Evolutionary conservation across 371 early-diverging fungal genomes (phyloP), one percentile per base, ranked within the genome.

Genomic region (Mortierella sp.): DNA sequence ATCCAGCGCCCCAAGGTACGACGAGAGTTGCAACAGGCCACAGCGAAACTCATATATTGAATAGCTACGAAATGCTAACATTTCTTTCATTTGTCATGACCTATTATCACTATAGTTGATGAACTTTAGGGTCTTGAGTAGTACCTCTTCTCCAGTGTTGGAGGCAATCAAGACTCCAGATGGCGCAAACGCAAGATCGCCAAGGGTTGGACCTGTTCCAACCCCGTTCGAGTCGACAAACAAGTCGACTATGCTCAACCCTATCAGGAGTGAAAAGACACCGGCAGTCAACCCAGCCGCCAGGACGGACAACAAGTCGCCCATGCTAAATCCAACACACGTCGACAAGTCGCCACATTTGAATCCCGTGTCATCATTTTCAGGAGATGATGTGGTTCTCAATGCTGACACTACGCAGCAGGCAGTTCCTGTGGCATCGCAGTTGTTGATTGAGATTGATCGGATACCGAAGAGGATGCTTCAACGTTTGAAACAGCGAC

Each of bases 381-480:
- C 53, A 22, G 76, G 73, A 26, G 80, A 76, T 26, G 72, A 71
- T 22, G 10, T 58, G n/a, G 29, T 61, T 16, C 22, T 48, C 11
- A 64, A 39, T 26, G 37, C 63, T 8, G 77, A 67, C 19, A n/a
- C 37, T 3, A 19, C 64, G 8, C 61, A 63, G 40, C 78, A 64
- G 24, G 26, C 47, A 2, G 26, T 19, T 6, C 47, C 43, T n/a
- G 26, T 34, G n/a, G 45, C 65, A 2, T 40, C 66, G 26, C 73
- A 73, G 61, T 29, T 82, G 65, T 31, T 82, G 40, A 58, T 83
- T 16, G 83, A 83, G 29, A 70, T 72, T 7, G 83, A 83, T 14
- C 74, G 83, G 43, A 74, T 83, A n/a, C 83, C 83, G 7, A 83
- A 83, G 70, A 58, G 79, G 22, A 47, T 83, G 43, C 70, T 83